Evolutionary conservation across 202 grass and related monocot genomes (phyloP), one percentile per base, ranked within the genome.

Genomic region (Hordeum pubiflorum): DNA sequence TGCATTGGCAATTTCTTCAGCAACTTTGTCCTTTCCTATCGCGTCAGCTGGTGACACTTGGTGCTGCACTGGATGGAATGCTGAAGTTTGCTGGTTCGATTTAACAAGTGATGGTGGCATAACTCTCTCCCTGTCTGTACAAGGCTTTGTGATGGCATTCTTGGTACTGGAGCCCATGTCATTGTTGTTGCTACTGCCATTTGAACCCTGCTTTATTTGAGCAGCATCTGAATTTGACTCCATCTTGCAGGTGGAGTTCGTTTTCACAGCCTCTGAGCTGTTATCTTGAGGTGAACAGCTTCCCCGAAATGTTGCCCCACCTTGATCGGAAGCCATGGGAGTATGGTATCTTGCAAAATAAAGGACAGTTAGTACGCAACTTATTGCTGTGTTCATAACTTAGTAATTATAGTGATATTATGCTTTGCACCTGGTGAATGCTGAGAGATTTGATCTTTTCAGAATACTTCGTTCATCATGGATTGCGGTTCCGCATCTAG

Each of bases 391-490:
- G 58, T 72, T 81, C 82, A 70, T 39, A 71, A 80, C 36, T 78
- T 69, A 83, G 38, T 74, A 87, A 84, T 68, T 48, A 89, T 85
- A 91, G 69, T 85, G 87, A 91, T 89, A 70, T 86, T 87, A 82
- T 93, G 66, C 91, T 86, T 89, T 91, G 75, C 88, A 99, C 96
- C 89, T 99, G 80, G 92, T 90, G 82, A 99, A 95, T 50, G 96
- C 92, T 52, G 92, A 98, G 17, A 81, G 63, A 59, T 95, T 80
- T 37, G 88, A 95, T 83, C 87, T 86, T 87, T 82, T 93, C 24
- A 91, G 60, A 79, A 89, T 81, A 54, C 93, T 94, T 40, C 60
- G 31, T 56, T 83, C 86, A 77, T 98, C 86, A 38, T 84, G 86
- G 65, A 74, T 74, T 74, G 74, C 81, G 3, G 54, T 79, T 86